Evolutionary conservation across 208 protist species (phyloP).

Genomic region (Trypanosoma theileri): DNA sequence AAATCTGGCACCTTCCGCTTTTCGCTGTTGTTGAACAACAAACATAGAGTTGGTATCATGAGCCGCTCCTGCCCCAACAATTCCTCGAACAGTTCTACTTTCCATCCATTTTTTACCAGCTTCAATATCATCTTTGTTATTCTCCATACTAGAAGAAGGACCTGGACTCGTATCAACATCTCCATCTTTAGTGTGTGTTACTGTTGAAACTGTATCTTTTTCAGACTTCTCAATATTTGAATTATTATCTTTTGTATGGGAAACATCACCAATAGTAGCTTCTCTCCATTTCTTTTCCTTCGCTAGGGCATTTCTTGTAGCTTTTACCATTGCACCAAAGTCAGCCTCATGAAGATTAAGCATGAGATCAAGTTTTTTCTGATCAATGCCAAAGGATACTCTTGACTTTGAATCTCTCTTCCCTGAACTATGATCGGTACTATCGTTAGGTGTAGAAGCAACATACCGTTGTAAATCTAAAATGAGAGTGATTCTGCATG

Average conservation of each 20-base stretch:
- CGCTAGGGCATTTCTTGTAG: constrained; percentile 16
- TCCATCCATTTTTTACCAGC: not conserved
- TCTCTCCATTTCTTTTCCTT: constrained; percentile 20
- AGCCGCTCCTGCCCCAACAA: constrained; percentile 28
- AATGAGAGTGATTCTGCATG: not conserved
- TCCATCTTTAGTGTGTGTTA: not conserved
- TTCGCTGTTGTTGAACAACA: constrained; percentile 20
- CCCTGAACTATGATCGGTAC: not conserved
- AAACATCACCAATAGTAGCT: not conserved
- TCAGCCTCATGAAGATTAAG: constrained; percentile 67
- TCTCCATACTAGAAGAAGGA: not conserved
- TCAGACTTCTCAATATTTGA: not conserved
- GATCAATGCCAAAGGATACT: constrained; percentile 47
- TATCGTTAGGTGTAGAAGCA: not conserved
- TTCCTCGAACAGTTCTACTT: constrained; percentile 17
- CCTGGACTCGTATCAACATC: constrained; percentile 2
- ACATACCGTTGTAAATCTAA: not conserved
- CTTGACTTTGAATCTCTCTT: not conserved
- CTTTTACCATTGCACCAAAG: constrained; percentile 48
- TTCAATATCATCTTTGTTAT: not conserved
- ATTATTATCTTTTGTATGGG: not conserved
- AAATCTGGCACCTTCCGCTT: constrained; percentile 33
- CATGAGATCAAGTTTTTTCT: constrained; percentile 35
- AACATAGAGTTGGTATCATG: constrained; percentile 29
- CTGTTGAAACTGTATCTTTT: not conserved